phyloP scores from a whole-genome alignment of 257 asterid genomes.

The Henckelia pumila region DNA sequence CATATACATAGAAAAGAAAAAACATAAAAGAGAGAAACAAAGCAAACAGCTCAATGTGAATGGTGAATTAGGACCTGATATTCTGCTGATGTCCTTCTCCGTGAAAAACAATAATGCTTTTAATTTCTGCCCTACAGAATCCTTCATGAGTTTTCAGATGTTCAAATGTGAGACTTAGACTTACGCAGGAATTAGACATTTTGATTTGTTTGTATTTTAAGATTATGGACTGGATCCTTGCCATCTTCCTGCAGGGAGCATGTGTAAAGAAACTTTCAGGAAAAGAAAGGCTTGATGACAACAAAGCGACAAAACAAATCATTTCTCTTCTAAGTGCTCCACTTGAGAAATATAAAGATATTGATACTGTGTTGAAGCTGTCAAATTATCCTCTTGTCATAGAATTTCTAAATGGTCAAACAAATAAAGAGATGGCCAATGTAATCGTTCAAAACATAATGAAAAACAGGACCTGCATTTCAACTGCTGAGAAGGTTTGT shows the following conservation, averaged over 20 bases:
- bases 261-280: slow-evolving; percentile 80
- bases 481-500: slow-evolving; percentile 86
- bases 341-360: slow-evolving; percentile 89
- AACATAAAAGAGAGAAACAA: neutral
- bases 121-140: neutral
- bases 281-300: slow-evolving; percentile 80
- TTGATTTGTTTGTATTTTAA: slow-evolving; percentile 4
- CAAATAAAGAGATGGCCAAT: slow-evolving; percentile 94
- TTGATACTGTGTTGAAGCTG: slow-evolving; percentile 88
- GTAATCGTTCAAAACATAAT: slow-evolving; percentile 79
- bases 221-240: slow-evolving; percentile 19
- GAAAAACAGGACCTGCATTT: slow-evolving; percentile 70
- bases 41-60: slow-evolving; percentile 8
- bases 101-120: neutral
- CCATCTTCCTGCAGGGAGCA: slow-evolving; percentile 67
- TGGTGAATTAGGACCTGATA: slow-evolving; percentile 9
- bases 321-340: slow-evolving; percentile 98
- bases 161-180: neutral
- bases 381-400: slow-evolving; percentile 83
- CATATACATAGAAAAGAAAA: neutral
- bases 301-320: slow-evolving; percentile 82
- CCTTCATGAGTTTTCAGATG: neutral
- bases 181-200: neutral
- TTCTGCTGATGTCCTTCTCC: slow-evolving; percentile 13
- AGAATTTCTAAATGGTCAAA: slow-evolving; percentile 73